Evolutionary conservation across 768 basidiomycete genomes (phyloP), one percentile per base, ranked within the genome.

Genomic region (Trametopsis cervina): DNA sequence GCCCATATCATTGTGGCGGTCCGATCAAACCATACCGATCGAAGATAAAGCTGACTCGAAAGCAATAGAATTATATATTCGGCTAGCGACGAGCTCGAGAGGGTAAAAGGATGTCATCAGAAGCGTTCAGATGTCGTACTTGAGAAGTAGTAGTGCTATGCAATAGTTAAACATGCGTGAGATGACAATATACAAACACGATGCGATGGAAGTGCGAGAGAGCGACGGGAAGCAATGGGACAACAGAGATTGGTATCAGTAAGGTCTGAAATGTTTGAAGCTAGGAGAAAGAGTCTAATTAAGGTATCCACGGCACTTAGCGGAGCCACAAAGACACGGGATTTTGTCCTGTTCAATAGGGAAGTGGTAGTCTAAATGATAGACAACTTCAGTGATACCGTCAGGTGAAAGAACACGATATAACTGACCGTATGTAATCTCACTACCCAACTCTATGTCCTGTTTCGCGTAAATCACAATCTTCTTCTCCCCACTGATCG

Each of bases 381-480:
- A 24, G 45, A 47, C 21, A 40, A 46, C 26, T 36, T 29, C 27
- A 39, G 25, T 21, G 50, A 24, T 33, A 39, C 9, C 9, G 39
- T 12, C 2, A 44, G 27, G 17, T 11, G 38, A 13, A 27, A 20
- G 37, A 44, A 42, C 46, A 48, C 27, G 17, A n/a, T 26, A 38
- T n/a, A n/a, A 70, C 83, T 47, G 56, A 90, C 89, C 90, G 69
- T 96, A 95, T 44, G 94, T 96, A 61, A 98, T 95, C 70, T 99
- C 96, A 60, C 96, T 93, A 44, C 96, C 96, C 20, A 94, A 81
- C 57, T 95, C 87, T 59, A 99, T 93, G 57, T 89, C 89, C 57
- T 89, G 81, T 67, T 97, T 96, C 25, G 96, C 96, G 64, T 99
- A 99, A 44, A 99, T 99, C 62, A 99, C 96, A 59, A 99, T 99